Evolutionary conservation across 495 filamentous ascomycete species (phyloP), one percentile per base, ranked within the genome.

Genomic region (Podospora sp.): DNA sequence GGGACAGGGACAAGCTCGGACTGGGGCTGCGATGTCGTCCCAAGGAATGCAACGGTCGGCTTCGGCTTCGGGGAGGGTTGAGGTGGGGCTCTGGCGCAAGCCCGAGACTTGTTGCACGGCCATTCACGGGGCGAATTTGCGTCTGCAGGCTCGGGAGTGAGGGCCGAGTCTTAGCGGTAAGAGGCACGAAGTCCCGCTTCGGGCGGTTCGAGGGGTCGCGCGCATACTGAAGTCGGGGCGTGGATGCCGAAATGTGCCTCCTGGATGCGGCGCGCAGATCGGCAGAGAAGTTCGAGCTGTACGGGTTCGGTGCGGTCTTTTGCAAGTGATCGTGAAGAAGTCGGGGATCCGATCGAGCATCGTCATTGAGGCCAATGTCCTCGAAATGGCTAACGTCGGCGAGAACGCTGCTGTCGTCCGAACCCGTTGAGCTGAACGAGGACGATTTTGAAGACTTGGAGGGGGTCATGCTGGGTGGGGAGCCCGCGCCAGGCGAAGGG

Each of bases 361-460:
- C 87, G 72, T 97, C 93, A 56, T 91, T 86, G 8, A 99, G 85
- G 11, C 90, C 91, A 69, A 97, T 96, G 60, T 98, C 95, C 76
- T 99, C 95, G 72, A 98, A 97, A 72, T 97, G 89, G 60, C 84
- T 85, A 50, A 88, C 85, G 73, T 94, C 90, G 35, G 87, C 84
- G 51, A 91, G 83, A 65, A 85, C 84, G 65, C 82, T 85, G 64
- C 88, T 86, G 29, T 88, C 84, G 69, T 89, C 90, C 51, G 89
- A 89, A 55, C 87, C 86, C 27, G 90, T 87, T 16, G 90, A 96
- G 69, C 88, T 89, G 66, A 93, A 89, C n/a, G 93, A 95, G 18
- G 92, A 95, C 36, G 90, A 92, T 75, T 96, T 95, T 65, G 92
- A 96, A 65, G 92, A 95, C 73, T 92, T 94, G 52, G 92, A 96